phyloP scores from a whole-genome alignment of 2,329 filamentous ascomycete species.

The Talaromyces funiculosus region DNA sequence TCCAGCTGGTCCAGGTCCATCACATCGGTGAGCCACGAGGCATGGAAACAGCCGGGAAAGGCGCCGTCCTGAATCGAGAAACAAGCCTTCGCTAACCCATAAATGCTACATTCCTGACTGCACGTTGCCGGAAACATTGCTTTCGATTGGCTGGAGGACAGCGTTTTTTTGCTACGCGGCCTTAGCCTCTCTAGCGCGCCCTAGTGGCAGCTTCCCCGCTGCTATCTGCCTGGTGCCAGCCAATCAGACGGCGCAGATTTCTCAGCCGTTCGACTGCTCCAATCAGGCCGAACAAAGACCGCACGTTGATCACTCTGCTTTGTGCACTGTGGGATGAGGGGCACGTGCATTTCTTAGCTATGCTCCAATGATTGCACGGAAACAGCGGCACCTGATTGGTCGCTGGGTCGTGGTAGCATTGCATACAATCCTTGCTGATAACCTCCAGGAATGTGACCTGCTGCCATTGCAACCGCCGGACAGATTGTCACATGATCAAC shows the following conservation, averaged over 20 bases:
- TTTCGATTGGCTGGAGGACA: conserved; percentile 5
- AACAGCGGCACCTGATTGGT: too few species aligned
- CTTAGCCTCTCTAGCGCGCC: neutral
- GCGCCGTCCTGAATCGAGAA: neutral
- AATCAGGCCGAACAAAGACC: neutral
- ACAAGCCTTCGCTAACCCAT: neutral
- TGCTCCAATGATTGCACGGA: too few species aligned
- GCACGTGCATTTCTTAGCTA: neutral
- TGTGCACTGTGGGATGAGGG: neutral
- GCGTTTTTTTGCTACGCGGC: neutral
- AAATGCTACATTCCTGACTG: neutral
- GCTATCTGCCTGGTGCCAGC: neutral
- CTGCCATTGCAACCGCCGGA: too few species aligned
- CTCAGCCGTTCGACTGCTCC: conserved; percentile 1
- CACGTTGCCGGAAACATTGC: conserved; percentile 7
- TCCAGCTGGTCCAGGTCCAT: neutral
- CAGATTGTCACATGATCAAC: neutral
- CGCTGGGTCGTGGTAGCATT: neutral
- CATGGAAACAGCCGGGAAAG: neutral
- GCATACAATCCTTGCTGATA: neutral
- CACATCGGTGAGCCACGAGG: neutral
- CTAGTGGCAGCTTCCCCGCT: neutral
- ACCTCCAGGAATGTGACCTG: neutral
- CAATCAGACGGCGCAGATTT: neutral
- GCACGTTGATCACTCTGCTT: neutral